These are phyloP conservation scores for Solanum hybrid DNA, from an alignment of 305 asterid genomes.

Conservation along the genomic window DNA sequence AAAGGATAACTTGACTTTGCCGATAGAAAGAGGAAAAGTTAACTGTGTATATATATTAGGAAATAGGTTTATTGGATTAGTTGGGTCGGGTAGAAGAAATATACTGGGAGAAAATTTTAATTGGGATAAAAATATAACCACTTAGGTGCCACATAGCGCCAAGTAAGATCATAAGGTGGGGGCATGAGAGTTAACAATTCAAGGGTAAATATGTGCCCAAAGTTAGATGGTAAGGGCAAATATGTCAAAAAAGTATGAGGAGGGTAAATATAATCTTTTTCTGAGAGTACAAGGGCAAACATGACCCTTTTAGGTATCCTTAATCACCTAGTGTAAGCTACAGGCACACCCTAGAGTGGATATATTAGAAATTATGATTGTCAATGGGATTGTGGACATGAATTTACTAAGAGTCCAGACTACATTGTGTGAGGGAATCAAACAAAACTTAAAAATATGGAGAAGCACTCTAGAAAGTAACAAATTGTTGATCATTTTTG, in stretches of 20 bases:
- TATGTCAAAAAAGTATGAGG: neutral
- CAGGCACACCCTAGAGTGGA: neutral
- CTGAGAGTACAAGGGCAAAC: neutral
- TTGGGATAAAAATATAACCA: neutral
- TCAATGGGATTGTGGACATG: neutral
- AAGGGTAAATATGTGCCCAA: neutral
- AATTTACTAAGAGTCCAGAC: neutral
- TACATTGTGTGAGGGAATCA: neutral
- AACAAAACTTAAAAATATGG: neutral
- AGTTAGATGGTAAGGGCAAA: neutral
- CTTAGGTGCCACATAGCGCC: neutral
- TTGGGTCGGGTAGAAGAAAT: neutral
- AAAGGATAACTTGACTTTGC: neutral
- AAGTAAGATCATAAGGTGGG: neutral
- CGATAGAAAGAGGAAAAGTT: neutral
- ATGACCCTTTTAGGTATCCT: neutral
- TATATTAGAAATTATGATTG: neutral
- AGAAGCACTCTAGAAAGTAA: neutral
- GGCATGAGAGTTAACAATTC: neutral
- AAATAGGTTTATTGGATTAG: neutral
- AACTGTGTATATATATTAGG: neutral
- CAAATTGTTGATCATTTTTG: neutral
- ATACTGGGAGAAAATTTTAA: neutral
- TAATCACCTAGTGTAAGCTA: neutral
- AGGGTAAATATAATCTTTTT: neutral